phyloP scores from a whole-genome alignment of 2,329 filamentous ascomycete genomes.

The Nothopassalora personata region DNA sequence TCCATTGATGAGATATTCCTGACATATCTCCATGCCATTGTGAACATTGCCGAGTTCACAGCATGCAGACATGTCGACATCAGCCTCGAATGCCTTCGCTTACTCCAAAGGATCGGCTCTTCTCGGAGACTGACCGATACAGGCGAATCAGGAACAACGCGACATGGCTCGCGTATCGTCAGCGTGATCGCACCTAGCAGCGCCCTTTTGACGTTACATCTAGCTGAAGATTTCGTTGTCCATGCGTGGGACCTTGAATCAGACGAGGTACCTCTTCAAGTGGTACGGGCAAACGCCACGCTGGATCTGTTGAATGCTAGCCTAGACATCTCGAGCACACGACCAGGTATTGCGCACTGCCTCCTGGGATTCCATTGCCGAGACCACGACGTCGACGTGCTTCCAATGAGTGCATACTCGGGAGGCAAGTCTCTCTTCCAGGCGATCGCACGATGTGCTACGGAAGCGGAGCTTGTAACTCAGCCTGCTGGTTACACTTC shows the following conservation, averaged over 20 bases:
- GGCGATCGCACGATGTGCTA: constrained; percentile 57
- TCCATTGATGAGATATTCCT: constrained; percentile 90
- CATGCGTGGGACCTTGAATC: constrained; percentile 77
- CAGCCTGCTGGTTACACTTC: constrained; percentile 27
- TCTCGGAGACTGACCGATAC: constrained; percentile 74
- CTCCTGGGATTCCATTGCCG: constrained; percentile 81
- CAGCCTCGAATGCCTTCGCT: constrained; percentile 70
- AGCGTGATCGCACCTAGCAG: constrained; percentile 29
- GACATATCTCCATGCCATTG: constrained; percentile 70
- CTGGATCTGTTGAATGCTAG: constrained; percentile 81
- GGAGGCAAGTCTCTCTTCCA: constrained; percentile 75
- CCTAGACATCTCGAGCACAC: constrained; percentile 65
- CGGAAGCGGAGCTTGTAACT: constrained; percentile 51
- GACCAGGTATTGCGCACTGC: constrained; percentile 83
- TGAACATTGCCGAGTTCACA: constrained; percentile 80
- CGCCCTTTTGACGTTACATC: constrained; percentile 68
- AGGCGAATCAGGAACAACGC: constrained; percentile 54
- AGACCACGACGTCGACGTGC: constrained; percentile 62
- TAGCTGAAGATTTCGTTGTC: constrained; percentile 75
- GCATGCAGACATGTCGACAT: constrained; percentile 76
- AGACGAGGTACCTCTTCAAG: constrained; percentile 64
- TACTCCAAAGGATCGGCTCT: constrained; percentile 80
- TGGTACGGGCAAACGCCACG: constrained; percentile 71
- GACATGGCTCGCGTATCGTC: constrained; percentile 27
- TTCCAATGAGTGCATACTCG: constrained; percentile 65